phyloP scores from a whole-genome alignment of 495 filamentous ascomycete genomes.

The Cairneyella variabilis region DNA sequence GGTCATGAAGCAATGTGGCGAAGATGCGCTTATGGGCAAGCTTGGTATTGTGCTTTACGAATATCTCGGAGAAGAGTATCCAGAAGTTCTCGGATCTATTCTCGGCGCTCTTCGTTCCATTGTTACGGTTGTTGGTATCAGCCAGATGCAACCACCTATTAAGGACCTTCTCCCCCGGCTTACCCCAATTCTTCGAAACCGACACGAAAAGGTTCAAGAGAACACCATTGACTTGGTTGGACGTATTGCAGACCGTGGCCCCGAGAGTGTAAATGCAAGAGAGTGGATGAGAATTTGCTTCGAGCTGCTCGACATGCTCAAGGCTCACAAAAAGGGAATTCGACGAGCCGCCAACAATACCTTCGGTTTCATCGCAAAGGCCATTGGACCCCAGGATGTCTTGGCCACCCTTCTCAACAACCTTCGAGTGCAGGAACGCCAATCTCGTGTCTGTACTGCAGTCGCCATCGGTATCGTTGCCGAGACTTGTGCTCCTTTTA shows the following conservation, averaged over 20 bases:
- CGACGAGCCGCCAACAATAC: slow-evolving; percentile 99
- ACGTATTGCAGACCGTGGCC: slow-evolving; percentile 95
- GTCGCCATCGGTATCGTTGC: slow-evolving; percentile 99
- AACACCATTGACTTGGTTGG: slow-evolving; percentile 99
- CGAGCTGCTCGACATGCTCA: slow-evolving; percentile 98
- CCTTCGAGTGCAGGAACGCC: slow-evolving; percentile 92
- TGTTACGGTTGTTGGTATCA: slow-evolving; percentile 97
- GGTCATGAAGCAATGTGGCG: slow-evolving; percentile 98
- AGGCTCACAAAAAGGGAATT: slow-evolving; percentile 99
- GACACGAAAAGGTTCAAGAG: slow-evolving; percentile 99
- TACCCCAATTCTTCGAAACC: slow-evolving; percentile 94
- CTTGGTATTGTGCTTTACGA: slow-evolving; percentile 96
- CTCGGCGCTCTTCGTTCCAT: slow-evolving; percentile 92
- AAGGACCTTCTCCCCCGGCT: slow-evolving; percentile 92
- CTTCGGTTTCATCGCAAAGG: slow-evolving; percentile 99
- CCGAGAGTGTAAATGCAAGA: slow-evolving; percentile 90
- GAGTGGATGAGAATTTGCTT: slow-evolving; percentile 99
- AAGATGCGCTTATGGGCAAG: slow-evolving; percentile 94
- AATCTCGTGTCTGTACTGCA: slow-evolving; percentile 96
- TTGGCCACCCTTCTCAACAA: slow-evolving; percentile 95
- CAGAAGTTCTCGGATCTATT: slow-evolving; percentile 95
- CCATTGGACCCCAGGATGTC: slow-evolving; percentile 97
- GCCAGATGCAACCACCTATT: slow-evolving; percentile 98
- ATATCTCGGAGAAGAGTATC: slow-evolving; percentile 98
- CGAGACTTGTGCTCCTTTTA: slow-evolving; percentile 98